A percentile compares a stretch with the other conserved stretches of the same genome.
Evolutionary conservation across 192 early-diverging fungal species (phyloP).

Genomic region (Podila clonocystis): DNA sequence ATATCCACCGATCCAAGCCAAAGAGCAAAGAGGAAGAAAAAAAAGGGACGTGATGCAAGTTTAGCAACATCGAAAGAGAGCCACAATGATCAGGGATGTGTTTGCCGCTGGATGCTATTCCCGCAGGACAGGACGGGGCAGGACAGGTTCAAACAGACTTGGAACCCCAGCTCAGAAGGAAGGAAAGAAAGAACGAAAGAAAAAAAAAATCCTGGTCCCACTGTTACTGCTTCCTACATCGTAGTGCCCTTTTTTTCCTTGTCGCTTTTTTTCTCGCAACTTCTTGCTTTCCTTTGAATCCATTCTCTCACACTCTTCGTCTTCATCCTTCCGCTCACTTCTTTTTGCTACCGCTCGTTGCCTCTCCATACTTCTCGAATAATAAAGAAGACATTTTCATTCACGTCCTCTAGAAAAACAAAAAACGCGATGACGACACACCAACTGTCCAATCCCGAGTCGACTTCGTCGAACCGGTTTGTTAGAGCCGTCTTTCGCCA

Average conservation of each 20-base stretch:
- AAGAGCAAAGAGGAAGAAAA: too few species aligned
- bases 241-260: background rate
- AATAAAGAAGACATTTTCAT: background rate
- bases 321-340: background rate
- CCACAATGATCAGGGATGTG: too few species aligned
- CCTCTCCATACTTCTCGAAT: background rate
- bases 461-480: constrained; percentile 1
- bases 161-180: background rate
- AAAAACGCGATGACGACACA: constrained; percentile 15
- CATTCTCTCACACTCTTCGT: background rate
- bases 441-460: constrained; percentile 5
- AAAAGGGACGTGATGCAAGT: too few species aligned
- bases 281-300: background rate
- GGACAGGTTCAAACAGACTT: background rate
- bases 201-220: background rate
- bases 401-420: background rate
- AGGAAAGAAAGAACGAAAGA: background rate
- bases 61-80: too few species aligned
- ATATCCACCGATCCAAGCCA: too few species aligned
- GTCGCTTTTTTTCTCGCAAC: background rate
- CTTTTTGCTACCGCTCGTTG: background rate
- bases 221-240: background rate
- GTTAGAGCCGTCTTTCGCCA: constrained; percentile 29
- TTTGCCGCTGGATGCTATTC: background rate
- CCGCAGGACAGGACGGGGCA: background rate